Evolutionary conservation across 164 flowering plant species (phyloP).

Genomic region (Brasenia schreberi): DNA sequence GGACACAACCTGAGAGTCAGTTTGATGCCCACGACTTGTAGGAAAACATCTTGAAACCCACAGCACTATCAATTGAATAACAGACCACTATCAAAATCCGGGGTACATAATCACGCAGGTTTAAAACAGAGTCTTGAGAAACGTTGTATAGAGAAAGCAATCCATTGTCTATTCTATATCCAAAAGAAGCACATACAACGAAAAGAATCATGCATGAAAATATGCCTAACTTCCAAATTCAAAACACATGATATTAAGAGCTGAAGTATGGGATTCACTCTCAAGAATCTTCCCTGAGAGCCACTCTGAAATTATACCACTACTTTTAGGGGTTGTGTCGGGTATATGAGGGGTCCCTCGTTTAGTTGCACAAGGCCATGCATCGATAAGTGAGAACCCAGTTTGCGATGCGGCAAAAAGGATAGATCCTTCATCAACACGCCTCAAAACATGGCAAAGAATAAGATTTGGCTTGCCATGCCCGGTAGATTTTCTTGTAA

Average conservation of each 20-base stretch:
- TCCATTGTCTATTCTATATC: no score
- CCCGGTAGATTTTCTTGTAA: conserved; percentile 14
- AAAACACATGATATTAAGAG: conserved; percentile 1
- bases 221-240: not conserved
- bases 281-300: not conserved
- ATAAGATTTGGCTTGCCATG: conserved; percentile 38
- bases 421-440: conserved; percentile 83
- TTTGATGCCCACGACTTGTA: no score
- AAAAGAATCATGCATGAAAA: no score
- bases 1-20: no score
- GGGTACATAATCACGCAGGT: no score
- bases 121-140: no score
- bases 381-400: conserved; percentile 62
- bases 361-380: conserved; percentile 25
- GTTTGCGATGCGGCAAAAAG: conserved; percentile 48
- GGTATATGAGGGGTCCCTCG: not conserved
- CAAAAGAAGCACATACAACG: no score
- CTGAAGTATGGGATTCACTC: not conserved
- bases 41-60: no score
- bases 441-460: conserved; percentile 70
- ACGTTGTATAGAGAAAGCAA: no score
- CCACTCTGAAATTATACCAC: not conserved
- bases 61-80: no score
- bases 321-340: not conserved
- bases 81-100: no score